phyloP scores from a whole-genome alignment of 2,329 filamentous ascomycete species.

The Amylocarpus encephaloides region DNA sequence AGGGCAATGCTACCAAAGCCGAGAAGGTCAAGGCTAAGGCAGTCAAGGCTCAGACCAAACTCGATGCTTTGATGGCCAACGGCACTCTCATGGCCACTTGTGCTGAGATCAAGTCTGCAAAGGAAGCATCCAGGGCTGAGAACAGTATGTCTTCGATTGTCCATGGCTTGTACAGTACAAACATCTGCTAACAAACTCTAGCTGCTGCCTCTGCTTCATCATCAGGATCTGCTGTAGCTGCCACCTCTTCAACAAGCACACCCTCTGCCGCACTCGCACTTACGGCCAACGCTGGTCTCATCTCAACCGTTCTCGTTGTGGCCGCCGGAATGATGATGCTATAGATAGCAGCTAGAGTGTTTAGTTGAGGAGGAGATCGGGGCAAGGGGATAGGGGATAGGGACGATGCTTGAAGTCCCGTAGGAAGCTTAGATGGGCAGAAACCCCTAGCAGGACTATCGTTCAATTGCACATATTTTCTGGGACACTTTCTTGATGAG shows the following conservation, averaged over 20 bases:
- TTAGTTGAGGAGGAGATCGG: not conserved
- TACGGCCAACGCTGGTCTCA: conserved; percentile 13
- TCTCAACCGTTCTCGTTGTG: conserved; percentile 16
- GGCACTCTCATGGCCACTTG: conserved; percentile 29
- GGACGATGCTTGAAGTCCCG: not conserved
- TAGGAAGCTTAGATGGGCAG: not conserved
- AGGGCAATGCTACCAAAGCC: conserved; percentile 33
- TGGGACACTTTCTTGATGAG: not conserved
- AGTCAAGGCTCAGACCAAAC: conserved; percentile 24
- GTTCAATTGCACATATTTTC: conserved; percentile 1
- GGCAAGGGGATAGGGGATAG: not conserved
- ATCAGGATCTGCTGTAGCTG: conserved; percentile 4
- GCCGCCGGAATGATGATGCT: conserved; percentile 20
- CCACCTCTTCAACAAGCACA: conserved; percentile 6
- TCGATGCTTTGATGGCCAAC: conserved; percentile 32
- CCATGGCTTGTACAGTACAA: not conserved
- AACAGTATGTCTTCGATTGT: not conserved
- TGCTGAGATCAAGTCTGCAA: conserved; percentile 1
- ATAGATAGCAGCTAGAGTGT: conserved; percentile 4
- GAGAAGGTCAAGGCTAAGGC: conserved; percentile 32
- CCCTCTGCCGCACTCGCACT: conserved; percentile 12
- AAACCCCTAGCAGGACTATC: not conserved
- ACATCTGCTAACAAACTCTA: conserved; percentile 3
- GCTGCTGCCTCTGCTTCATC: conserved; percentile 10
- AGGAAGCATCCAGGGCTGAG: conserved; percentile 9